Conservation (phyloP, 23 red algal genomes). For the Gracilaria caudata region DNA sequence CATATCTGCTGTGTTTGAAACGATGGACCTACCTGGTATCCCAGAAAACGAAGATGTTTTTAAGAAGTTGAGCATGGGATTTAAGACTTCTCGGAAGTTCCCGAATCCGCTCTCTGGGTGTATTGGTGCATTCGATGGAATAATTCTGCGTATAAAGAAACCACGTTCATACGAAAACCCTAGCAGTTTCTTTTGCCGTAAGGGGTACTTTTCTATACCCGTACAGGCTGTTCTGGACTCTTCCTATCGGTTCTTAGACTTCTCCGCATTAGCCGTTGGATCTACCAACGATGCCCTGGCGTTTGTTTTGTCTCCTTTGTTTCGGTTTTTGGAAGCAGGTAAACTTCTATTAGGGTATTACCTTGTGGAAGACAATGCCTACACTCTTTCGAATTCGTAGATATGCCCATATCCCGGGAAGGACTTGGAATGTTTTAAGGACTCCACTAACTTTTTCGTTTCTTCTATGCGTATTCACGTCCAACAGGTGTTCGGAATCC, state of each 20-base stretch:
- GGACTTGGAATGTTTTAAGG: neutral
- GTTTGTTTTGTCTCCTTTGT: neutral
- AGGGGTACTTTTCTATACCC: neutral
- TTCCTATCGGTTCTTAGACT: slow-evolving; percentile 3
- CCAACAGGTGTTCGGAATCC: neutral
- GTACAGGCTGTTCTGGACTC: slow-evolving; percentile 12
- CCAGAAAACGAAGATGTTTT: neutral
- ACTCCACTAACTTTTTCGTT: neutral
- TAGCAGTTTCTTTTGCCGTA: slow-evolving; percentile 7
- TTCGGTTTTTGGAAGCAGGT: neutral
- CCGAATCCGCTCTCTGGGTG: slow-evolving; percentile 16
- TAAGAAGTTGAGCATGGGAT: neutral
- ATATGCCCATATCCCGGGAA: neutral
- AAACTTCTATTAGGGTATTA: neutral
- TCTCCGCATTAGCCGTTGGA: neutral
- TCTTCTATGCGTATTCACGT: slow-evolving; percentile 26
- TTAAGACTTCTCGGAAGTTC: neutral
- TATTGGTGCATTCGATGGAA: slow-evolving; percentile 10
- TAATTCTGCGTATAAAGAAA: neutral
- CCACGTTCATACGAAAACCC: neutral
- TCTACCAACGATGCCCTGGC: slow-evolving; percentile 25
- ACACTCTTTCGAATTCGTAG: neutral
- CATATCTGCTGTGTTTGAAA: neutral
- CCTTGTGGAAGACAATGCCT: neutral
- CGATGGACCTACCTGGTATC: neutral